Base-by-base conservation (phyloP, 2,329 filamentous ascomycete species). In the Aphanocladium album region DNA sequence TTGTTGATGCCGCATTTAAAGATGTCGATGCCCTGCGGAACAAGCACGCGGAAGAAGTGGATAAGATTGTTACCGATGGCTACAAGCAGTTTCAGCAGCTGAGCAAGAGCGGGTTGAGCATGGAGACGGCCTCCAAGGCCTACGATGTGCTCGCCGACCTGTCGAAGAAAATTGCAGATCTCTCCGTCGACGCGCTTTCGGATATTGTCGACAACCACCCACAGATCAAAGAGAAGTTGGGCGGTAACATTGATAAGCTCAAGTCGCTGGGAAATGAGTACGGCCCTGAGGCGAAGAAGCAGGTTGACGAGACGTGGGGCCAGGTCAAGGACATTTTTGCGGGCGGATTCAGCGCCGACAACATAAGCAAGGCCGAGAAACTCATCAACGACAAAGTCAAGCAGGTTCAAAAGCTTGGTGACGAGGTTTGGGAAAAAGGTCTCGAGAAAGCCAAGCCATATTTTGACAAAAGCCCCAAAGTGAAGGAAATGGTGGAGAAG, bases 191-290 rank as follows among this genome's bases (percentile, higher is more conserved):
- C 66, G 84, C 86, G 1, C 76, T 84, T 0, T 74, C 77, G 25
- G 84, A 91, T 63, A 83, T 92, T 46, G 72, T 91, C 55, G 81
- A 91, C 67, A 90, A 90, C 70, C 89, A 92, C 70, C 89, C 89
- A 0, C 73, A 88, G 66, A 68, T 90, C 21, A 90, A 90, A 78
- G 82, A 91, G 69, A 87, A 89, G 74, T 74, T 91, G 9, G 89
- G 89, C 16, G 85, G 83, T 12, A 86, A 83, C 66, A 74, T 89
- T 49, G 83, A 89, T 54, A 82, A 89, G 70, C 76, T 92, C 54
- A 89, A 90, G 80, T 73, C 85, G 65, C 80, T 90, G 72, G 85
- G 85, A 27, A 83, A 90, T 16, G 78, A 85, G 62, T 88, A 89
- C 67, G 89, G 89, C 0, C 89, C 89, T 0, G 87, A 91, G 69